Conservation (phyloP, 2,329 filamentous ascomycete species). For the Karstenula rhodostoma region DNA sequence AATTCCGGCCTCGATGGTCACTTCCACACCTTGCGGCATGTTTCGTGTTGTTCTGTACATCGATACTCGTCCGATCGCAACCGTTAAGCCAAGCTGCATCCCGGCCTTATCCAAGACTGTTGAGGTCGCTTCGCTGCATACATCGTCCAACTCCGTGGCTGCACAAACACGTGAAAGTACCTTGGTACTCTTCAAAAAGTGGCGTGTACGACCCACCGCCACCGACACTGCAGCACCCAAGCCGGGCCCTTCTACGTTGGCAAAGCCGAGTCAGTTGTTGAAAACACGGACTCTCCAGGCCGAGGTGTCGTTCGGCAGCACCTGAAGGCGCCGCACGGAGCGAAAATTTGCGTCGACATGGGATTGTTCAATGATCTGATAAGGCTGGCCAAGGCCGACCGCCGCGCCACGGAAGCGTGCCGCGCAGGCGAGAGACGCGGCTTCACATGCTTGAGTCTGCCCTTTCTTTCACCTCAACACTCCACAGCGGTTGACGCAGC, state of each 20-base stretch:
- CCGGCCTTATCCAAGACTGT: background rate
- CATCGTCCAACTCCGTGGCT: slow-evolving; percentile 9
- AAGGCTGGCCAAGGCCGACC: background rate
- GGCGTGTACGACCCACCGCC: slow-evolving; percentile 11
- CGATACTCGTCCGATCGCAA: background rate
- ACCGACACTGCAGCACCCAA: background rate
- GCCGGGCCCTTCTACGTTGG: background rate
- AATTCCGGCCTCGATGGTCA: no score
- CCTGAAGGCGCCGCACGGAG: slow-evolving; percentile 5
- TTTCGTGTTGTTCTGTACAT: no score
- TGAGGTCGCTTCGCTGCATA: slow-evolving; percentile 14
- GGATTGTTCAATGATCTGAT: slow-evolving; percentile 2
- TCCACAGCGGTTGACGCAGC: slow-evolving; percentile 3
- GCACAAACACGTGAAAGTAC: slow-evolving; percentile 15
- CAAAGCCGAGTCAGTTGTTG: slow-evolving; percentile 2
- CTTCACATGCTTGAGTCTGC: slow-evolving; percentile 8
- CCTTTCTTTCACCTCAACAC: background rate
- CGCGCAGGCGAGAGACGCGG: background rate
- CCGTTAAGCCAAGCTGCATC: slow-evolving; percentile 4
- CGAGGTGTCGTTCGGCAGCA: slow-evolving; percentile 24
- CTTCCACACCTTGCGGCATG: no score
- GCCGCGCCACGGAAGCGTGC: background rate
- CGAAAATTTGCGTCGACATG: background rate
- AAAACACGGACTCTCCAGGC: slow-evolving; percentile 14
- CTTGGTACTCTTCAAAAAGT: background rate